phyloP scores from a whole-genome alignment of 225 moss, liverwort and hornwort species.

The Thuidium tamariscinum region DNA sequence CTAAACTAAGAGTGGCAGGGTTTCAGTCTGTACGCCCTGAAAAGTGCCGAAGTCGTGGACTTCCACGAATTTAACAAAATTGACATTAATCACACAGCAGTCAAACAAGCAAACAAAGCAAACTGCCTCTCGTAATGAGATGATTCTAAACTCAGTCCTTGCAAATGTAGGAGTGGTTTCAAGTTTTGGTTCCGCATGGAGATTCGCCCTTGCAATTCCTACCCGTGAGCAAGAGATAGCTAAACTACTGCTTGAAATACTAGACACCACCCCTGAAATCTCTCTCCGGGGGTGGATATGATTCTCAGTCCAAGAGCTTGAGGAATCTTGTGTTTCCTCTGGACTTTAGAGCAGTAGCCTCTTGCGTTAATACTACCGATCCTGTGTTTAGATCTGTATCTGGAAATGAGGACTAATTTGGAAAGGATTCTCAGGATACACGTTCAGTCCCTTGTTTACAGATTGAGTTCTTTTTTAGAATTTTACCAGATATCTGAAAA shows the following conservation, averaged over 20 bases:
- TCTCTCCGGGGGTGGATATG: not conserved
- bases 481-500: no score
- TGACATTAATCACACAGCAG: no score
- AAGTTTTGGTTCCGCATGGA: no score
- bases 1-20: not conserved
- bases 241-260: not conserved
- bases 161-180: not conserved
- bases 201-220: not conserved
- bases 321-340: not conserved
- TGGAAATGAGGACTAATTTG: no score
- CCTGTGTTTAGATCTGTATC: not conserved
- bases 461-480: not conserved
- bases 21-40: not conserved
- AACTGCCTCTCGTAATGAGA: not conserved
- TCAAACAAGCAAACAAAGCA: not conserved
- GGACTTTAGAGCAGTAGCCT: no score
- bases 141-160: not conserved
- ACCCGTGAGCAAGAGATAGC: not conserved
- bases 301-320: not conserved
- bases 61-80: not conserved
- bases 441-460: not conserved
- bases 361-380: no score
- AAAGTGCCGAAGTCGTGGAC: not conserved
- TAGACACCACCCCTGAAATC: not conserved
- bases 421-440: not conserved